These are phyloP conservation scores for Ligustrum vulgare DNA, from an alignment of 257 asterid genomes.

Conservation along the genomic window DNA sequence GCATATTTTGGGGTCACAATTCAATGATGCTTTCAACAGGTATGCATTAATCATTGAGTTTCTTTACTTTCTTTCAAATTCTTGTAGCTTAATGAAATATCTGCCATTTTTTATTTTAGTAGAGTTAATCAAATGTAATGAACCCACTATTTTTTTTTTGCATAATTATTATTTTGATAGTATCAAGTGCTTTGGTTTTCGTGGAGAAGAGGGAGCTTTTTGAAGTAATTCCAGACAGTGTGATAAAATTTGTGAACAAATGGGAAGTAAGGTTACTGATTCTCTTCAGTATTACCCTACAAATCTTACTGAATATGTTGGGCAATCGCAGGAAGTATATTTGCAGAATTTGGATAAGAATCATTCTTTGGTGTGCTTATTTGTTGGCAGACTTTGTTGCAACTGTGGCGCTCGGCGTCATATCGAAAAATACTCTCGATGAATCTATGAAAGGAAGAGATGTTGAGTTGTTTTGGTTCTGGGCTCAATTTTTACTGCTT, in stretches of 20 bases:
- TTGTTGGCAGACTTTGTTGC: no score
- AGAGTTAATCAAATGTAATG: not conserved
- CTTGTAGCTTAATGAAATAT: not conserved
- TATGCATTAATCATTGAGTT: not conserved
- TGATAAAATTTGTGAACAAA: constrained; percentile 26
- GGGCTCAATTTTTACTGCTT: constrained; percentile 20
- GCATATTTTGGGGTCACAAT: not conserved
- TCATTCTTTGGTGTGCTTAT: no score
- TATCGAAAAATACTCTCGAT: constrained; percentile 40
- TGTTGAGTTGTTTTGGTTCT: constrained; percentile 34
- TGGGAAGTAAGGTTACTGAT: constrained; percentile 44
- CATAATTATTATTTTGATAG: constrained; percentile 25
- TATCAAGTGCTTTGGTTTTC: constrained; percentile 26
- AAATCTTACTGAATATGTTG: constrained; percentile 30
- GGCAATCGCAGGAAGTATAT: constrained; percentile 19
- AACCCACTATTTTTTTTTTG: not conserved
- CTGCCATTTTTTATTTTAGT: not conserved
- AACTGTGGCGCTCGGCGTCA: constrained; percentile 40
- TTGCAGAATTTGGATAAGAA: no score
- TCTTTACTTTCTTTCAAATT: not conserved
- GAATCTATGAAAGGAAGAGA: not conserved
- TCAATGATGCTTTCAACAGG: not conserved
- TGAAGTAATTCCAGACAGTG: constrained; percentile 23
- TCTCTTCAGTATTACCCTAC: constrained; percentile 41
- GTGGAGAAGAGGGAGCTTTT: constrained; percentile 35